Evolutionary conservation across 2,329 filamentous ascomycete species (phyloP), one percentile per base, ranked within the genome.

Genomic region (Aspergillus brunneoviolaceus): DNA sequence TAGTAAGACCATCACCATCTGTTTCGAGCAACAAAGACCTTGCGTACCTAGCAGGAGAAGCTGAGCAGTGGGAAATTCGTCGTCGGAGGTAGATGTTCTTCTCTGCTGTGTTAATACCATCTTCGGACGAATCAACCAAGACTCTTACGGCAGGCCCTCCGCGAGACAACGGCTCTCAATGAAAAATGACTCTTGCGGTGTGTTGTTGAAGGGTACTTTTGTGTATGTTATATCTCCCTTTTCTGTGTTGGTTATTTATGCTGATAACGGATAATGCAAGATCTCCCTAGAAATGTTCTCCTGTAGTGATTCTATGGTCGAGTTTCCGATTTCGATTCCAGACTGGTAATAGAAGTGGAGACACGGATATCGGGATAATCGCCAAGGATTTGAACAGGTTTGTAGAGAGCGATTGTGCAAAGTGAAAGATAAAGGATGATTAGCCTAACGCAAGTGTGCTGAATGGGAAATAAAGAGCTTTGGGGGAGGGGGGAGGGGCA

Each of bases 51-150:
- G 84, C 19, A 96, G 79, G 68, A 94, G 92, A 27, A 96, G 86
- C 75, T 97, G 93, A 25, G 87, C 78, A 7, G 89, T 86, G 4
- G 92, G 93, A 71, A 96, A 96, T 69, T 86, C 86, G 78, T 92
- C 84, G 66, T 86, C 83, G 76, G 89, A 83, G 79, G 83, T 84
- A 73, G 77, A 77, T 77, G 75, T 73, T 79, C 78, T 84, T 84
- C 75, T 75, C 78, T 79, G 76, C 70, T 70, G 81, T 78, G 84
- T 87, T 80, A 86, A 85, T 83, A 79, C 80, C 83, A 85, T 86
- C 65, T 80, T 81, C 78, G 77, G 74, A 67, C 68, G 75, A 75
- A 75, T 66, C 73, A 76, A 75, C 70, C 72, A 77, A 80, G 74
- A 76, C 72, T 80, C 83, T 85, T 85, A 85, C 82, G 76, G 70